Base-by-base conservation (phyloP, 148 eudicot species). In the Fagopyrum tataricum region DNA sequence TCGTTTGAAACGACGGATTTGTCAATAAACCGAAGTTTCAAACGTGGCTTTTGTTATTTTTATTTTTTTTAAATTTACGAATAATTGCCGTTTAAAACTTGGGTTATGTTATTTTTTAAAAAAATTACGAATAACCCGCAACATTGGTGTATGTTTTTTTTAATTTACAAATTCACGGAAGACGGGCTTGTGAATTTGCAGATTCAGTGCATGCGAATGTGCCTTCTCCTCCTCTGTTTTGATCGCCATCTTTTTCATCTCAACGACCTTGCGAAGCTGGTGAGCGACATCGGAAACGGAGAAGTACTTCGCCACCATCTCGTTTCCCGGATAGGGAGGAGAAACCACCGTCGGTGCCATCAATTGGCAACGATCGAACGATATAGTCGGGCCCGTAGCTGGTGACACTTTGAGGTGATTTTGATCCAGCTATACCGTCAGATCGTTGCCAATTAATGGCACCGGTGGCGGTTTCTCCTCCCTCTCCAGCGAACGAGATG, bases 221-320 rank as follows among this genome's bases (percentile, higher is more conserved):
- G 4, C 82, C 26, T 52, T 71, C 66, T 49, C 81, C n/a, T 21
- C 83, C 4, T 53, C 26, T 10, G 44, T 40, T n/a, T 11, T 17
- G 11, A 31, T 42, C 43, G 15, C 40, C 64, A 21, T 73, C 59
- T 79, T 82, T 79, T 53, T 77, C 39, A 70, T 79, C 11, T 43
- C 78, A 1, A 87, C 92, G 44, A 86, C 98, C 55, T 79, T 85
- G 11, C 77, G 75, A 0, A 94, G 88, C 89, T 91, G 96, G 15
- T 3, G 43, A 2, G 85, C 67, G 0, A 89, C 96, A 26, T 94
- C 93, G 10, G 90, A 83, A 47, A 91, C 86, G 14, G 98, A 84
- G 72, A 78, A 90, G 73, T 83, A 90, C 81, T 91, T 93, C 4
- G 91, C 84, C 46, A 67, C 77, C 14, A 52, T 72, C 61, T 87